Evolutionary conservation across 441 rosid species (phyloP).

Genomic region (Mallotus repandus): DNA sequence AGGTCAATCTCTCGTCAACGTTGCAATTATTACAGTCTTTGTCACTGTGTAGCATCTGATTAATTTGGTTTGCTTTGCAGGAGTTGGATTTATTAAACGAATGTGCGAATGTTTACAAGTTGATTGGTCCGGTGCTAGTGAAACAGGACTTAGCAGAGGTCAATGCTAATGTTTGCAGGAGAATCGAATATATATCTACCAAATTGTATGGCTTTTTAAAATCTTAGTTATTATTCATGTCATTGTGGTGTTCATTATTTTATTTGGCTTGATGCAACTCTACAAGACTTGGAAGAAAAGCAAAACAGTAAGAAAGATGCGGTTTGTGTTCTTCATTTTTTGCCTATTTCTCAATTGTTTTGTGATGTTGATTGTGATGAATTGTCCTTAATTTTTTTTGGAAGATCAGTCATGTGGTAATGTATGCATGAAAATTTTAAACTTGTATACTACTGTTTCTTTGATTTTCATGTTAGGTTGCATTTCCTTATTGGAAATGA

Average conservation of each 20-base stretch:
- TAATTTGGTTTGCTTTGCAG: conserved; percentile 26
- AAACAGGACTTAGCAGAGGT: conserved; percentile 97
- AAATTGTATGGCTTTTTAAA: conserved; percentile 52
- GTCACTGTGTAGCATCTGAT: background rate
- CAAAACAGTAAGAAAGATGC: conserved; percentile 89
- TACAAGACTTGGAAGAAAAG: conserved; percentile 89
- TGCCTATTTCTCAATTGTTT: too few species aligned
- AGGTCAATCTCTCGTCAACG: conserved; percentile 34
- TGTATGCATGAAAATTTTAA: background rate
- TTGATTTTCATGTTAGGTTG: background rate
- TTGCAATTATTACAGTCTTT: background rate
- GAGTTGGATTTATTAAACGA: conserved; percentile 82
- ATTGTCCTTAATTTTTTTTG: background rate
- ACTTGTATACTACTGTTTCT: background rate
- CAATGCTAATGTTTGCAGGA: conserved; percentile 91
- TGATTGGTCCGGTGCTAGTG: conserved; percentile 94
- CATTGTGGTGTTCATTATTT: background rate
- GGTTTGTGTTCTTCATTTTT: conserved; percentile 41
- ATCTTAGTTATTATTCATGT: background rate
- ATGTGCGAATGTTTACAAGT: conserved; percentile 83
- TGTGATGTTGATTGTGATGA: background rate
- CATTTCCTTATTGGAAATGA: background rate
- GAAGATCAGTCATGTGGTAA: background rate
- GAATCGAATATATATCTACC: conserved; percentile 90
- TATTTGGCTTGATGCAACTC: conserved; percentile 50